Evolutionary conservation across 2,329 filamentous ascomycete species (phyloP).

Genomic region (Neopestalotiopsis sp.): DNA sequence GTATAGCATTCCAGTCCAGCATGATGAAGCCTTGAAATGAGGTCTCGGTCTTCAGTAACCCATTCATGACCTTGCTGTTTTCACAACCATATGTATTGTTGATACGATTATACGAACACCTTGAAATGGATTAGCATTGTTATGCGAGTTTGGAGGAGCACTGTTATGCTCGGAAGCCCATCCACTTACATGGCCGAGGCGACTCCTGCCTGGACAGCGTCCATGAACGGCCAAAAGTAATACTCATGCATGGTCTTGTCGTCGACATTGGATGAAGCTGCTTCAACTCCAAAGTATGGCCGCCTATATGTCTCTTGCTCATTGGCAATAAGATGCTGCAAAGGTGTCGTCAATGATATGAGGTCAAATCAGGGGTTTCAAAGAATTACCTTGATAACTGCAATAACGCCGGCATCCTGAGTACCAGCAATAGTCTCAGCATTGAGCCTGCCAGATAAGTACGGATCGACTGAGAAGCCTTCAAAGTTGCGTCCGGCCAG

Average conservation of each 20-base stretch:
- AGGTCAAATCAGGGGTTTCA: not conserved
- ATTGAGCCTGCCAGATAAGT: conserved; percentile 72
- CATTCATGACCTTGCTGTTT: conserved; percentile 73
- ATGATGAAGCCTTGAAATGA: conserved; percentile 74
- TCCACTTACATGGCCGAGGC: conserved; percentile 57
- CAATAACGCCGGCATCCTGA: conserved; percentile 79
- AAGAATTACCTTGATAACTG: conserved; percentile 66
- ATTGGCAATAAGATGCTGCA: conserved; percentile 63
- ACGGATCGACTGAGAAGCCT: conserved; percentile 68
- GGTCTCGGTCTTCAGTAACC: conserved; percentile 67
- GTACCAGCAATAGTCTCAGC: conserved; percentile 77
- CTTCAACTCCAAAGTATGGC: conserved; percentile 51
- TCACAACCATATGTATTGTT: conserved; percentile 79
- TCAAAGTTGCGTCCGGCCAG: conserved; percentile 76
- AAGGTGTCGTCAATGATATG: conserved; percentile 28
- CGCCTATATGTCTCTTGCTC: conserved; percentile 63
- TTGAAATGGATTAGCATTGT: not conserved
- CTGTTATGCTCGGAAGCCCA: not conserved
- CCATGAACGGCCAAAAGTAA: conserved; percentile 71
- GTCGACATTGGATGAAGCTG: conserved; percentile 66
- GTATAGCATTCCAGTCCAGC: conserved; percentile 73
- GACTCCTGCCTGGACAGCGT: conserved; percentile 62
- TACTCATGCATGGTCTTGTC: conserved; percentile 70
- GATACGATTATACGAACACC: conserved; percentile 71
- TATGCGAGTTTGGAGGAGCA: not conserved